Evolutionary conservation across 257 asterid genomes (phyloP).

Genomic region (Buddleja alternifolia): DNA sequence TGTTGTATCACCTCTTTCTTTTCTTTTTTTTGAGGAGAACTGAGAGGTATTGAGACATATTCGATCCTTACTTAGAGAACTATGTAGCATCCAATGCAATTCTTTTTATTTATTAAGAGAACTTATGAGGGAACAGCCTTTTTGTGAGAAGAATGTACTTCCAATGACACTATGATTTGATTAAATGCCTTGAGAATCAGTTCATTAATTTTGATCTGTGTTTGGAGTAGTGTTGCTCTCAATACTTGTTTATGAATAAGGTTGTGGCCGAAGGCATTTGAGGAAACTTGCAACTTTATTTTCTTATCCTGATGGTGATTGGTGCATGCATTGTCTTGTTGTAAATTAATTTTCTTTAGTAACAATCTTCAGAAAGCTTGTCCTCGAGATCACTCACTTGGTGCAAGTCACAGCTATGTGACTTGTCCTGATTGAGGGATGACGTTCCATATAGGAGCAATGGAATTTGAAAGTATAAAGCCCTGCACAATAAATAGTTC

Average conservation of each 20-base stretch:
- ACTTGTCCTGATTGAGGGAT: not conserved
- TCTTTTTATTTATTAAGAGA: not conserved
- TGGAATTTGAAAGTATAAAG: slow-evolving; percentile 1
- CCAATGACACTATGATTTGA: not conserved
- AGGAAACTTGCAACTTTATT: not conserved
- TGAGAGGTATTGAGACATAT: not conserved
- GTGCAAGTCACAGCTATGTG: slow-evolving; percentile 10
- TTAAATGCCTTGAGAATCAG: not conserved
- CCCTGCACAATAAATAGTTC: not conserved
- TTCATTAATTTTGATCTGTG: not conserved
- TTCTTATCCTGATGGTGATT: not conserved
- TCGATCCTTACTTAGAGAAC: not conserved
- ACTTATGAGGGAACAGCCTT: not conserved
- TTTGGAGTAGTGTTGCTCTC: not conserved
- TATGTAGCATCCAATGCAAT: not conserved
- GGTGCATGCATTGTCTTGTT: slow-evolving; percentile 12
- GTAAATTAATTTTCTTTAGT: not conserved
- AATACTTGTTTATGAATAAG: not conserved
- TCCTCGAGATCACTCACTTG: slow-evolving; percentile 14
- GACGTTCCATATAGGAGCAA: slow-evolving; percentile 9
- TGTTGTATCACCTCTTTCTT: not conserved
- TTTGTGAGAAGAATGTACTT: not conserved
- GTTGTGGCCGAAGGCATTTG: not conserved
- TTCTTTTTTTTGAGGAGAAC: not conserved
- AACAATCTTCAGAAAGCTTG: slow-evolving; percentile 16